Percentiles rank a stretch among this genome's conserved stretches.
phyloP scores from a whole-genome alignment of 2,329 filamentous ascomycete genomes.

The Ophiocordyceps robertsii region DNA sequence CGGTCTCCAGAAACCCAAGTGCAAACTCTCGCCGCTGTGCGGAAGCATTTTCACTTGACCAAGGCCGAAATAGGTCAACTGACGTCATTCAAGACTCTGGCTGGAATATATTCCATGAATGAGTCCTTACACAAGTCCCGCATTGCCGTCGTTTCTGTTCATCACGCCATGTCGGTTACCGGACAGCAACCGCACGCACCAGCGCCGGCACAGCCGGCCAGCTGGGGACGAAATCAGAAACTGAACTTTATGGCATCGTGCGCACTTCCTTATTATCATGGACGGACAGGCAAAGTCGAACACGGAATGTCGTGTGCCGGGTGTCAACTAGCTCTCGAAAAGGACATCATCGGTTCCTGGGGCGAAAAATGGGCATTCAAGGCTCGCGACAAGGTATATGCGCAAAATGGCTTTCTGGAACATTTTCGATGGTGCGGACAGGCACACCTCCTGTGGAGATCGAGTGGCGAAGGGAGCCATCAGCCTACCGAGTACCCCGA shows the following conservation, averaged over 20 bases:
- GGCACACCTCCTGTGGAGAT: slow-evolving; percentile 17
- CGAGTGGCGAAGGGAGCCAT: not conserved
- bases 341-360: slow-evolving; percentile 1
- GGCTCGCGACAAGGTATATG: slow-evolving; percentile 14
- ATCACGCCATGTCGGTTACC: slow-evolving; percentile 8
- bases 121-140: slow-evolving; percentile 7
- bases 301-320: slow-evolving; percentile 17
- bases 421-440: slow-evolving; percentile 21
- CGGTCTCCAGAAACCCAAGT: slow-evolving; percentile 8
- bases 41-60: slow-evolving; percentile 9
- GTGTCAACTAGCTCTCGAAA: slow-evolving; percentile 12
- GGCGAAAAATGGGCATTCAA: slow-evolving; percentile 6
- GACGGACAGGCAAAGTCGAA: slow-evolving; percentile 11
- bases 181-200: slow-evolving; percentile 3
- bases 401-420: slow-evolving; percentile 15
- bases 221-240: slow-evolving; percentile 7
- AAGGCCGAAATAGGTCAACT: slow-evolving; percentile 7
- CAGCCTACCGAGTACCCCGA: slow-evolving; percentile 1
- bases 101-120: slow-evolving; percentile 7
- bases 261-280: slow-evolving; percentile 13
- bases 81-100: slow-evolving; percentile 11
- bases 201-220: not conserved
- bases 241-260: slow-evolving; percentile 9
- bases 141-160: slow-evolving; percentile 7
- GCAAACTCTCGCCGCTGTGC: slow-evolving; percentile 6